phyloP scores from a whole-genome alignment of 495 filamentous ascomycete genomes.

The Aspergillus panamensis region DNA sequence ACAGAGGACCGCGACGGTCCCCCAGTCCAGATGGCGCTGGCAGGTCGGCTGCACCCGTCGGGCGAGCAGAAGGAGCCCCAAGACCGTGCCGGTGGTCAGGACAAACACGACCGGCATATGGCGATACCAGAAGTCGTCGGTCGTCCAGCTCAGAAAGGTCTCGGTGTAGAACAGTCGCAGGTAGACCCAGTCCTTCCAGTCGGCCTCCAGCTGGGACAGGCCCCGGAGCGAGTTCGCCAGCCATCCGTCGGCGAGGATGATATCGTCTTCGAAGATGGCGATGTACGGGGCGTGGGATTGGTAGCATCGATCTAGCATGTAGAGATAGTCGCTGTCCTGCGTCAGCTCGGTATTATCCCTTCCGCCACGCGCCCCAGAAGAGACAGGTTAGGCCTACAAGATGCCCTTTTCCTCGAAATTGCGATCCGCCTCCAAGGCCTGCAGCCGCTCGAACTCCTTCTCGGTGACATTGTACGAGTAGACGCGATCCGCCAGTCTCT shows the following conservation, averaged over 20 bases:
- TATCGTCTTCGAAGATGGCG: conserved; percentile 46
- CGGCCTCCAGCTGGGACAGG: conserved; percentile 26
- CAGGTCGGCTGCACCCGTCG: background rate
- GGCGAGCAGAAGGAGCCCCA: conserved; percentile 17
- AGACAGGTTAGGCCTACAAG: conserved; percentile 21
- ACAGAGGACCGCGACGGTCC: conserved; percentile 33
- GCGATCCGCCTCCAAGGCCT: conserved; percentile 20
- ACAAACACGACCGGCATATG: conserved; percentile 39
- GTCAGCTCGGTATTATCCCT: background rate
- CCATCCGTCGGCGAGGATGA: conserved; percentile 48
- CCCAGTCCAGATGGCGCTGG: conserved; percentile 29
- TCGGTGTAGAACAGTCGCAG: conserved; percentile 50
- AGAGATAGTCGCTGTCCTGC: conserved; percentile 38
- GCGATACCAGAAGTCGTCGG: conserved; percentile 35
- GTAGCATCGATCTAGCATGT: conserved; percentile 39
- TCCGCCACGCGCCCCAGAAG: background rate
- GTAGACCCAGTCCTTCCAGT: conserved; percentile 38
- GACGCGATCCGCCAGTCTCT: conserved; percentile 31
- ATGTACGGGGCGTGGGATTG: conserved; percentile 40
- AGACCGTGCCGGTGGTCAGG: conserved; percentile 19
- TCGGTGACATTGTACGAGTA: conserved; percentile 21
- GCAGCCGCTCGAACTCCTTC: conserved; percentile 17
- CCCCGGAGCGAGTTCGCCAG: conserved; percentile 38
- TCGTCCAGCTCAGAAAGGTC: conserved; percentile 37
- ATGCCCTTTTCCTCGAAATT: conserved; percentile 31